Base-by-base conservation (phyloP, 225 moss, liverwort and hornwort species). In the Polytrichum formosum region DNA sequence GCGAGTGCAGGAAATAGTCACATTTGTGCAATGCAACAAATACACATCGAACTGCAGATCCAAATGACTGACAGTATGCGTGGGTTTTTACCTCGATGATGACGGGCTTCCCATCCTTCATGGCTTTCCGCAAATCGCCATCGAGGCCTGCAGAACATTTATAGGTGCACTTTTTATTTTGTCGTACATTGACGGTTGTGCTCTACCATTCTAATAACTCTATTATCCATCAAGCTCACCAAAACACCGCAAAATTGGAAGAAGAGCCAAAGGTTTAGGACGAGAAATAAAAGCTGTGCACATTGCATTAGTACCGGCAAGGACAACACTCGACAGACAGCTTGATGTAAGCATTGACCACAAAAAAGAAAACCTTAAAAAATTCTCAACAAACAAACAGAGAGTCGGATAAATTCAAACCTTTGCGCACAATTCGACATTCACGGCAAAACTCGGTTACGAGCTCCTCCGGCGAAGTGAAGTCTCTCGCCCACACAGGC, bases 21-120 rank as follows among this genome's bases (percentile, higher is more conserved):
- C 46, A 46, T 4, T 16, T 46, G 46, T 46, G 46, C 46, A 46
- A 46, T 46, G 13, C 13, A 46, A 46, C 46, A 46, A 46, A 46
- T 46, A 46, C 16, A 46, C 46, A 46, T 46, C 16, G 46, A 46
- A 37, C 10, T 37, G 37, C 37, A 37, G 46, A 46, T 46, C 13
- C 46, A 46, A 46, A 46, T 46, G 46, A 46, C 13, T 16, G 46
- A 46, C 46, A 2, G 13, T 46, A 46, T 46, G 46, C 13, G 13
- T 59, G 46, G 13, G 55, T 7, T 8, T 55, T 70, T 68, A 96
- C 96, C 90, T 96, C 96, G 67, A 96, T 96, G 53, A 96, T 96
- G 17, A 96, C 93, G 37, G 96, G 93, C 78, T 96, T 96, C 64
- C 96, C 96, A 61, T 96, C 96, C 68, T 90, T 96, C 90, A 96